Evolutionary conservation across 331 rosid species (phyloP).

Genomic region (Pyrus hybrid): DNA sequence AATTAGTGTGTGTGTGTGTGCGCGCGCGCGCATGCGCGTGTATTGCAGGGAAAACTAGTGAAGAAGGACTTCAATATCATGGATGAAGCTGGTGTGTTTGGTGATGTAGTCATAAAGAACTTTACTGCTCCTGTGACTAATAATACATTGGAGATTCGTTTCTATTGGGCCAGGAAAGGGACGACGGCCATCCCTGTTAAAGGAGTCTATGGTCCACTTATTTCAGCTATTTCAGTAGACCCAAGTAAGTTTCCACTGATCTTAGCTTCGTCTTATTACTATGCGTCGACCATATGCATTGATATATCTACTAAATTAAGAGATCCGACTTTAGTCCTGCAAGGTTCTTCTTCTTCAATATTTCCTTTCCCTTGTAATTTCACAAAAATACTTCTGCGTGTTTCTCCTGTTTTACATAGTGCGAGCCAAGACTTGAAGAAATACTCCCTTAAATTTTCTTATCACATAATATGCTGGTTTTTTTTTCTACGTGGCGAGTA

Average conservation of each 20-base stretch:
- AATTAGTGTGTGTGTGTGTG: not conserved
- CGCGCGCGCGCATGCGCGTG: no score
- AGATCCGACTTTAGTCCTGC: no score
- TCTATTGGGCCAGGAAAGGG: constrained; percentile 78
- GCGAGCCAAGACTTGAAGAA: not conserved
- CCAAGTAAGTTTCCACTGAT: no score
- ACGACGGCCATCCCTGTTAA: constrained; percentile 37
- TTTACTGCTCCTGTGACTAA: constrained; percentile 26
- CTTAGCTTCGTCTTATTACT: no score
- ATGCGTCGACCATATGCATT: no score
- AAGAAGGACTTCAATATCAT: constrained; percentile 59
- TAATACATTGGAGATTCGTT: constrained; percentile 49
- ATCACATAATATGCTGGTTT: not conserved
- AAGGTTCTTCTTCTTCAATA: no score
- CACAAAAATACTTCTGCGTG: no score
- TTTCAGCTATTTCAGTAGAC: no score
- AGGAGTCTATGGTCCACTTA: constrained; percentile 54
- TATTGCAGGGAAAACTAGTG: constrained; percentile 48
- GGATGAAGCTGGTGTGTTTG: constrained; percentile 49
- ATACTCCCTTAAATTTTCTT: not conserved
- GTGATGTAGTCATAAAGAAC: constrained; percentile 24
- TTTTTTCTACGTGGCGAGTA: not conserved
- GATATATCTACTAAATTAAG: not conserved
- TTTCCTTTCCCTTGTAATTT: no score
- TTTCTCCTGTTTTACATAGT: no score